These are phyloP conservation scores for Circinella umbellata DNA, from an alignment of 371 early-diverging fungal species.

Conservation along the genomic window DNA sequence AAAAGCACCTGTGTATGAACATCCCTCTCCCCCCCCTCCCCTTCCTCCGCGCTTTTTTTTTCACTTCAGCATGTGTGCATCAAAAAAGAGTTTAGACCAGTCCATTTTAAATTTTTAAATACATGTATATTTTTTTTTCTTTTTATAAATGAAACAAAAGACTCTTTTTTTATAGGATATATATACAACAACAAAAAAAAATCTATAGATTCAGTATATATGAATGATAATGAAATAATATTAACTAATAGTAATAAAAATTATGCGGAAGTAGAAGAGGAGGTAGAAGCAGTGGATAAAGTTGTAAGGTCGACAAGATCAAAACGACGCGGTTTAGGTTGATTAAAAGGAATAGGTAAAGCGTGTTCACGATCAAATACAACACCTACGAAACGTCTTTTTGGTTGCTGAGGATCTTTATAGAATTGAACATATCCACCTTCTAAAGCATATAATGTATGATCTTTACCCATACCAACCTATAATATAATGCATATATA, in stretches of 20 bases:
- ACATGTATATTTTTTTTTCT: too few species aligned
- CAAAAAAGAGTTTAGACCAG: too few species aligned
- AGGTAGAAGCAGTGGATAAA: constrained; percentile 26
- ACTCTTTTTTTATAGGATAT: neutral
- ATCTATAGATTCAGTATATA: neutral
- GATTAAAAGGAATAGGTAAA: constrained; percentile 67
- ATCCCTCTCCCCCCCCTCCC: too few species aligned
- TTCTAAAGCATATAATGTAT: constrained; percentile 85
- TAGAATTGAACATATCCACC: constrained; percentile 91
- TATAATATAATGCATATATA: constrained; percentile 20
- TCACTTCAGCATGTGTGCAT: neutral
- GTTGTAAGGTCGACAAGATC: constrained; percentile 68
- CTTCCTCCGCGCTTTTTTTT: too few species aligned
- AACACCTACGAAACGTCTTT: constrained; percentile 82
- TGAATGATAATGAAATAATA: neutral
- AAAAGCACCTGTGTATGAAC: too few species aligned
- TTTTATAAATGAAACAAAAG: neutral
- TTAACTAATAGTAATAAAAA: neutral
- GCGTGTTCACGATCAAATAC: constrained; percentile 66
- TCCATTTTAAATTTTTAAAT: too few species aligned
- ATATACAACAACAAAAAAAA: neutral
- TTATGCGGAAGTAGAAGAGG: neutral
- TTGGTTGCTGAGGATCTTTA: constrained; percentile 69
- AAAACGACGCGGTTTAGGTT: constrained; percentile 78
- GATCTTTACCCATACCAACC: constrained; percentile 92